phyloP scores from a whole-genome alignment of 2,329 filamentous ascomycete species.

The Colletotrichum spinosum region DNA sequence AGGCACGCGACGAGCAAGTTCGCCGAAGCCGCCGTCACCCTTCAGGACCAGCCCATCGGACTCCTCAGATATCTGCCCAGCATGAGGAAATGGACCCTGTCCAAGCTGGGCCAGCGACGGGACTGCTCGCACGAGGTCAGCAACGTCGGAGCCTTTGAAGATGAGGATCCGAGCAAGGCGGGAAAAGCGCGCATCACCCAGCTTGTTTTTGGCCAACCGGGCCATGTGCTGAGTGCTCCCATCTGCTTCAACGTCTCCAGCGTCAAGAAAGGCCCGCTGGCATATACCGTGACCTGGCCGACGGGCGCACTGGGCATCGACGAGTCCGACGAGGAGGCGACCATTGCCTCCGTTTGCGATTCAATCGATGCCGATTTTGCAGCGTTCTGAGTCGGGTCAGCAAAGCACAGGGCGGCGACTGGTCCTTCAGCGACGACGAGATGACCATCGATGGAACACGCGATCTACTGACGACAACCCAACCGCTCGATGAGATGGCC shows the following conservation, averaged over 20 bases:
- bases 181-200: constrained; percentile 43
- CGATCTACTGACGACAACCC: too few species aligned
- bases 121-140: constrained; percentile 58
- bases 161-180: constrained; percentile 1
- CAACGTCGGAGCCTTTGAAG: constrained; percentile 55
- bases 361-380: constrained; percentile 30
- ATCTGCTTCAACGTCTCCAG: constrained; percentile 56
- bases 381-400: neutral
- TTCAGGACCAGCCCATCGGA: constrained; percentile 48
- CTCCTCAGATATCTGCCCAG: constrained; percentile 54
- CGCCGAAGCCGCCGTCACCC: constrained; percentile 43
- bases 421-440: neutral
- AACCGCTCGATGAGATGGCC: too few species aligned
- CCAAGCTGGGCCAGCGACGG: constrained; percentile 51
- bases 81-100: constrained; percentile 52
- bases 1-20: constrained; percentile 46
- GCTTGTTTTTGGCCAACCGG: constrained; percentile 58
- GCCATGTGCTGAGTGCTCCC: constrained; percentile 49
- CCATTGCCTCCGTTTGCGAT: constrained; percentile 32
- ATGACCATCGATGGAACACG: too few species aligned
- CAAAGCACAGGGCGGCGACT: neutral
- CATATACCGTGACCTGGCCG: constrained; percentile 55
- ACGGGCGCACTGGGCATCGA: constrained; percentile 52
- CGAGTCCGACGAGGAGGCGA: constrained; percentile 42
- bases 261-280: constrained; percentile 51